Base-by-base conservation (phyloP, 345 rosid genomes). In the Lepidium didymum region DNA sequence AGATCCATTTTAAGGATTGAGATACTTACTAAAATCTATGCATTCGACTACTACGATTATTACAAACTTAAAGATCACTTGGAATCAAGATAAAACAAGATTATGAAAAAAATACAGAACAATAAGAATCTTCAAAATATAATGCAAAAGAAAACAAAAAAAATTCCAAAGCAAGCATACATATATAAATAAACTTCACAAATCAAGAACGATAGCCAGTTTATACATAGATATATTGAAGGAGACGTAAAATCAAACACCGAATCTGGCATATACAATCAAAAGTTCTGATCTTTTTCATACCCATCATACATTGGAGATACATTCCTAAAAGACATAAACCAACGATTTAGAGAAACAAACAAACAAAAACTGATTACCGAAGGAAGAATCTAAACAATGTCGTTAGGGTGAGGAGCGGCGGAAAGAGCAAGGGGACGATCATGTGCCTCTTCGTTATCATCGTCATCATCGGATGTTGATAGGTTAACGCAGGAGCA, bases 401-500 rank as follows among this genome's bases (percentile, higher is more conserved):
- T 79, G 68, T 75, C 78, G 41, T 68, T 31, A 1, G 64, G 74
- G 14, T 68, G 80, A 46, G 77, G 43, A 67, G 78, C 55, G 69
- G 56, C 51, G 66, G 86, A 57, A 67, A 77, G 69, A 47, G 83
- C 63, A 56, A 89, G 86, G 6, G 91, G 87, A 31, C 86, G 81
- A 44, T 76, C 83, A 3, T 77, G 72, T 7, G 82, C 80, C 35
- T 87, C 94, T 4, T 80, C 84, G 6, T 12, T 41, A 0, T 63
- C 97, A n/a, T 64, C 76, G 1, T 76, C 98, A 50, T 87, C 98
- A 62, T 87, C 94, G 29, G 65, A 75, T 68, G 92, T 92, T 13
- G 86, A 38, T 15, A 90, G 76, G 36, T 90, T 90, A 69, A 92
- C 96, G 78, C 98, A 89, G 42, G 96, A 79, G 81, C 81, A 92